Evolutionary conservation across 129 eudicot species (phyloP), one percentile per base, ranked within the genome.

Genomic region (Ambrosia artemisiifolia): DNA sequence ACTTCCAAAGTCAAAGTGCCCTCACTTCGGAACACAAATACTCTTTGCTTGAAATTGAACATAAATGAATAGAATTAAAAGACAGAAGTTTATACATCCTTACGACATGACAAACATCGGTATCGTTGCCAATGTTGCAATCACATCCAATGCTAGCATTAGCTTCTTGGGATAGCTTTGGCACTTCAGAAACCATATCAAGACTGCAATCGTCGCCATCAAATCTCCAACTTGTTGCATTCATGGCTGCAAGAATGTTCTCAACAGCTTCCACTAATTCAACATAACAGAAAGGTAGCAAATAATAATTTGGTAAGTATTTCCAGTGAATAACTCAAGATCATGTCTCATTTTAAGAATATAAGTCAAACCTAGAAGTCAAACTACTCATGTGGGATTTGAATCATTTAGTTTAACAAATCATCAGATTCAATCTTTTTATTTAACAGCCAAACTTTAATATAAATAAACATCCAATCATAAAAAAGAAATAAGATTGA

Each of bases 161-260:
- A 20, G 88, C 74, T 72, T 77, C 87, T 56, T 48, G 78, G 9
- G 90, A 82, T 61, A 70, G 18, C 38, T 24, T 20, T 42, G 69
- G 65, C 42, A 88, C 80, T 40, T 82, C 67, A 32, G 71, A 79
- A 75, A 83, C 85, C n/a, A 7, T 69, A 70, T 87, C 88, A 71
- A 92, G 74, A 72, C 73, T 68, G 71, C 98, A 92, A 63, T 70
- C 47, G n/a, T 81, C 82, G 11, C 80, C 84, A 78, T 87, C 47
- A 40, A 89, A 85, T 74, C 76, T 78, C 98, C 96, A 92, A 76
- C 53, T 50, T 44, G 80, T 83, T 76, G 98, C 88, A 17, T 95
- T 95, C 96, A 92, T 87, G 8, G 79, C 77, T 40, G 71, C 76
- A 60, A 83, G 83, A 67, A 92, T 78, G 64, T 78, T 79, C 75